phyloP scores from a whole-genome alignment of 2,329 filamentous ascomycete species.

The Xylariaceae sp. region DNA sequence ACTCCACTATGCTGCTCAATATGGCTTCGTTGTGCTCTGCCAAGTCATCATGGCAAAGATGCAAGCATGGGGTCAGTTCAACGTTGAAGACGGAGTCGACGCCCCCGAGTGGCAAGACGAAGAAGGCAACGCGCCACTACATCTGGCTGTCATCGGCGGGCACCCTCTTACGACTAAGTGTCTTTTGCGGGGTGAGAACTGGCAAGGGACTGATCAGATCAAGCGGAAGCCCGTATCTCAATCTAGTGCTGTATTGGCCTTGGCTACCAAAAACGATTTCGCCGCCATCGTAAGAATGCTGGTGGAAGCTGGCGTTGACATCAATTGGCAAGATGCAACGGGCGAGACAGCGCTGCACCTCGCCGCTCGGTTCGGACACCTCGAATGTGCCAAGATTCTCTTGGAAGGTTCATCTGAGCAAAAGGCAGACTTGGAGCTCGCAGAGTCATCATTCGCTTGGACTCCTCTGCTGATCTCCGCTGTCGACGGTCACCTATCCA shows the following conservation, averaged over 20 bases:
- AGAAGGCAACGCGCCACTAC: slow-evolving; percentile 85
- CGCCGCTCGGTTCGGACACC: slow-evolving; percentile 83
- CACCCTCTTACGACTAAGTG: slow-evolving; percentile 81
- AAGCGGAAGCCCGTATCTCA: slow-evolving; percentile 68
- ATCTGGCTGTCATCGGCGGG: slow-evolving; percentile 87
- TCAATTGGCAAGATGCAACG: slow-evolving; percentile 87
- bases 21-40: slow-evolving; percentile 88
- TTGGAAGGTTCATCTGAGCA: slow-evolving; percentile 66
- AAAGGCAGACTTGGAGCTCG: slow-evolving; percentile 70
- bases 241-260: slow-evolving; percentile 79
- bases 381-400: slow-evolving; percentile 73
- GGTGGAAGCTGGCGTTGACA: slow-evolving; percentile 83
- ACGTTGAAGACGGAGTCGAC: slow-evolving; percentile 82
- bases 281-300: slow-evolving; percentile 79
- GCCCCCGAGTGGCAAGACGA: slow-evolving; percentile 84
- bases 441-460: slow-evolving; percentile 85
- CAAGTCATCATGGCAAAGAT: slow-evolving; percentile 83
- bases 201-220: slow-evolving; percentile 62
- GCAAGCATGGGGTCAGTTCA: slow-evolving; percentile 83
- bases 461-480: slow-evolving; percentile 91
- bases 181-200: slow-evolving; percentile 76
- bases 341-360: slow-evolving; percentile 91
- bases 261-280: slow-evolving; percentile 87
- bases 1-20: slow-evolving; percentile 90
- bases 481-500: slow-evolving; percentile 75